Percentiles rank a stretch among this genome's conserved stretches.
phyloP scores from a whole-genome alignment of 2,329 filamentous ascomycete genomes.

The Beauveria varroae region DNA sequence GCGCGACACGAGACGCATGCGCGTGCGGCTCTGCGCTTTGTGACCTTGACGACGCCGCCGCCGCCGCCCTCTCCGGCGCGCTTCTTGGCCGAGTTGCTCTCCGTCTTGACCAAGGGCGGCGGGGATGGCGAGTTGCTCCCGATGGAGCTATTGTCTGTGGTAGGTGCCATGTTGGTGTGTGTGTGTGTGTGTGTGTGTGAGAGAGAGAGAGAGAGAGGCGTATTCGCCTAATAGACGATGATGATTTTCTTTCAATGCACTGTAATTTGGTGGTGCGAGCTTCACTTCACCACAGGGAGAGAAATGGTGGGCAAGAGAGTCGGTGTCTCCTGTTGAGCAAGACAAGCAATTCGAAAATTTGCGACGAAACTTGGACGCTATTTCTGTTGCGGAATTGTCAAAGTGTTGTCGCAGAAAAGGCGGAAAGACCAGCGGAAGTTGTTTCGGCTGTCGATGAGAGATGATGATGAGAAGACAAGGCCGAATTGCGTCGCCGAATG shows the following conservation, averaged over 20 bases:
- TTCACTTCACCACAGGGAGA: background rate
- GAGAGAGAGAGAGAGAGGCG: background rate
- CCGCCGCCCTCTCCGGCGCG: constrained; percentile 18
- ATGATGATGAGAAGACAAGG: background rate
- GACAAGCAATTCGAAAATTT: too few relatives aligned
- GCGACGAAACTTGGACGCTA: background rate
- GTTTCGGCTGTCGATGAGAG: background rate
- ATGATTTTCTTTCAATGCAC: background rate
- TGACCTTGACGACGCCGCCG: constrained; percentile 39
- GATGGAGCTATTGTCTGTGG: constrained; percentile 16
- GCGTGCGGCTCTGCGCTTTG: constrained; percentile 80
- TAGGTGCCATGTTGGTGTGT: constrained; percentile 2
- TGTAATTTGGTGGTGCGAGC: background rate
- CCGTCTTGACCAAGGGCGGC: constrained; percentile 17
- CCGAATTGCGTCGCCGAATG: background rate
- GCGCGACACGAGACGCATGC: constrained; percentile 84
- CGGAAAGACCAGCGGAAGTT: background rate
- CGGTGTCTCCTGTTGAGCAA: background rate
- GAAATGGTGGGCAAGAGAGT: background rate
- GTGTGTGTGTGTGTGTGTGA: too few relatives aligned
- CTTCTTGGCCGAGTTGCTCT: constrained; percentile 22
- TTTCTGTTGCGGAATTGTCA: too few relatives aligned
- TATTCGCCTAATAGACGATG: background rate
- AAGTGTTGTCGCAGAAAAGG: too few relatives aligned
- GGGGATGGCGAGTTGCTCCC: constrained; percentile 24